Evolutionary conservation across 2,329 filamentous ascomycete species (phyloP).

Genomic region (Akanthomyces dipterigenus): DNA sequence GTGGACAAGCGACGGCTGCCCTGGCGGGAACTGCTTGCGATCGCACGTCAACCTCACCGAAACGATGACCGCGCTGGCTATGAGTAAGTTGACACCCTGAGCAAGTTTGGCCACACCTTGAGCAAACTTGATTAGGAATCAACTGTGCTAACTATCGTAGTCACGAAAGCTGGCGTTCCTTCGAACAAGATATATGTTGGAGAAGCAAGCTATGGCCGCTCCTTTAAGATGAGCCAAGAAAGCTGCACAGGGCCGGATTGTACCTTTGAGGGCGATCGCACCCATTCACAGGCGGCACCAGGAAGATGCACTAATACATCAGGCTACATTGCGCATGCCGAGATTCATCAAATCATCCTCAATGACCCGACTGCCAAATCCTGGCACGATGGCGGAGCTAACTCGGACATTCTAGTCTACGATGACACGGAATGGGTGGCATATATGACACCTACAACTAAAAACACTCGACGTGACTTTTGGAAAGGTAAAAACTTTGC

Average conservation of each 20-base stretch:
- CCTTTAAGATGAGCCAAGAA: constrained; percentile 21
- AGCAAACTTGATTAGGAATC: no score
- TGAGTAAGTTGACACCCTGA: no score
- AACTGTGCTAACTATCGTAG: neutral
- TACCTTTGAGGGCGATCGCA: constrained; percentile 16
- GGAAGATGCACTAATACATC: constrained; percentile 23
- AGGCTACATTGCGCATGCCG: constrained; percentile 25
- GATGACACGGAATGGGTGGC: constrained; percentile 15
- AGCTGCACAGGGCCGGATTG: constrained; percentile 19
- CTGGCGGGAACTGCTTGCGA: constrained; percentile 63
- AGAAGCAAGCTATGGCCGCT: constrained; percentile 25
- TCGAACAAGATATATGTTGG: constrained; percentile 24
- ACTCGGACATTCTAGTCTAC: constrained; percentile 1
- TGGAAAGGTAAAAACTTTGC: constrained; percentile 13
- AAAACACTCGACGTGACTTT: neutral
- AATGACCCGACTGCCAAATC: constrained; percentile 9
- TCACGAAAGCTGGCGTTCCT: neutral
- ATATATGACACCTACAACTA: constrained; percentile 15
- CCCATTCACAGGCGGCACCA: constrained; percentile 16
- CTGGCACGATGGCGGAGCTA: neutral
- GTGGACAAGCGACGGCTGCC: constrained; percentile 21
- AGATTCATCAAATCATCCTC: constrained; percentile 24
- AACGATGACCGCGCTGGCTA: constrained; percentile 50
- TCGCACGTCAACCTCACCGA: constrained; percentile 43
- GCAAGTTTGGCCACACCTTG: no score